Conservation (phyloP, 176 grass and related monocot species). For the Musa beccarii region DNA sequence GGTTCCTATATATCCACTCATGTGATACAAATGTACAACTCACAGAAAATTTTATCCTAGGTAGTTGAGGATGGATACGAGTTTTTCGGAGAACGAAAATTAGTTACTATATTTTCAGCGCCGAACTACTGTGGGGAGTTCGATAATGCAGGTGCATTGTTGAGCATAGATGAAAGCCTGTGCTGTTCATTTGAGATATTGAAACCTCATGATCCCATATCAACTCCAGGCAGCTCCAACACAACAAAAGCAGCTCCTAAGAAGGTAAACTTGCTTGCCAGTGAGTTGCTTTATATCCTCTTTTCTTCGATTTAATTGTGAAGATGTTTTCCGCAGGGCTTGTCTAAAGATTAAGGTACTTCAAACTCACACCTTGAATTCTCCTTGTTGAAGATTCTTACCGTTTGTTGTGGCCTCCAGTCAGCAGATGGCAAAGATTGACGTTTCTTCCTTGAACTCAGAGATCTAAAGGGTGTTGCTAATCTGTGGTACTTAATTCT, state of each 20-base stretch:
- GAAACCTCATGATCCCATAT: neutral
- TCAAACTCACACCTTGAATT: no score
- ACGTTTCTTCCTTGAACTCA: neutral
- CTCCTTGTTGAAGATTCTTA: no score
- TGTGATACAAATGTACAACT: neutral
- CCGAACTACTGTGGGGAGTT: slow-evolving; percentile 10
- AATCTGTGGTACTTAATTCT: neutral
- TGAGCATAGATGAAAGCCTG: slow-evolving; percentile 6
- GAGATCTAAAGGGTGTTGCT: neutral
- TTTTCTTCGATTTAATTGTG: neutral
- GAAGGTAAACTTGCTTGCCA: neutral
- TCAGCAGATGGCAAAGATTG: no score
- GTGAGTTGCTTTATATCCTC: neutral
- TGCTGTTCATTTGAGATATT: slow-evolving; percentile 14
- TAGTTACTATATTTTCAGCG: slow-evolving; percentile 11
- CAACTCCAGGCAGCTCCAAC: neutral
- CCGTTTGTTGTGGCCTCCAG: no score
- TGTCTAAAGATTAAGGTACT: no score
- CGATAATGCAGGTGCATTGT: slow-evolving; percentile 9
- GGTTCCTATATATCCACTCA: no score
- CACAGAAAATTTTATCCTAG: neutral
- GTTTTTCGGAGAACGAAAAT: slow-evolving; percentile 6
- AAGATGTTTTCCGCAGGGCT: no score
- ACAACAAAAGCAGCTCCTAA: neutral
- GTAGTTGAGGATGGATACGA: slow-evolving; percentile 12